Evolutionary conservation across 2,329 filamentous ascomycete species (phyloP), one percentile per base, ranked within the genome.

Genomic region (Colletotrichum viniferum): DNA sequence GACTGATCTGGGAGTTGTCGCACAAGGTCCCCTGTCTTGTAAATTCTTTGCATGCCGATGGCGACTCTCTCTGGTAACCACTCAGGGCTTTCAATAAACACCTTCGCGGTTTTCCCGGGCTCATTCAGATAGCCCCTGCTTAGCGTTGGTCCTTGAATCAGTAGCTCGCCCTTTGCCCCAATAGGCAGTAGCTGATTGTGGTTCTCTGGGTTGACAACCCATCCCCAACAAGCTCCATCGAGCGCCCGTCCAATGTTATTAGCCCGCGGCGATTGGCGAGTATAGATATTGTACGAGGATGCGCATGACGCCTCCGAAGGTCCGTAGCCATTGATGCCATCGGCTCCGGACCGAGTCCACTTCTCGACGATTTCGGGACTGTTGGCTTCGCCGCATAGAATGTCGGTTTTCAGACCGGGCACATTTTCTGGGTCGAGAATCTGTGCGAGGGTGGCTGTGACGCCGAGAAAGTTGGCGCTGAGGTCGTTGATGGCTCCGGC

Each of bases 391-490:
- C 90, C 88, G 75, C 86, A 87, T 8, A 88, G 76, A 0, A 84
- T 86, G 12, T 71, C 48, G 14, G 38, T 34, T 55, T 81, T 80
- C 3, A 88, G 78, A 1, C 80, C 83, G 0, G 86, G 84, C 0
- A 88, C 80, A 0, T 78, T 73, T 0, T 78, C 77, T 2, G 86
- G 83, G 13, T 84, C 81, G 7, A 88, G 81, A 32, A 84, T 84
- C 4, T 86, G 80, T 1, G 90, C 89, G 18, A 94, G 86, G 0
- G 90, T 86, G 4, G 91, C 89, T 1, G 92, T 93, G 75, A 92
- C 86, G 77, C 89, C 87, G 4, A 87, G 87, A 84, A 87, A 88
- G 64, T 86, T 90, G 30, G 87, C 88, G 18, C 86, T 80, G 83
- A 90, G 88, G 1, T 86, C 81, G 8, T 85, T 84, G 30, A 92